A percentile compares a stretch with the other conserved stretches of the same genome.
Evolutionary conservation across 1,139 yeast genomes (phyloP).

Genomic region (Geotrichum cucujoidarum): DNA sequence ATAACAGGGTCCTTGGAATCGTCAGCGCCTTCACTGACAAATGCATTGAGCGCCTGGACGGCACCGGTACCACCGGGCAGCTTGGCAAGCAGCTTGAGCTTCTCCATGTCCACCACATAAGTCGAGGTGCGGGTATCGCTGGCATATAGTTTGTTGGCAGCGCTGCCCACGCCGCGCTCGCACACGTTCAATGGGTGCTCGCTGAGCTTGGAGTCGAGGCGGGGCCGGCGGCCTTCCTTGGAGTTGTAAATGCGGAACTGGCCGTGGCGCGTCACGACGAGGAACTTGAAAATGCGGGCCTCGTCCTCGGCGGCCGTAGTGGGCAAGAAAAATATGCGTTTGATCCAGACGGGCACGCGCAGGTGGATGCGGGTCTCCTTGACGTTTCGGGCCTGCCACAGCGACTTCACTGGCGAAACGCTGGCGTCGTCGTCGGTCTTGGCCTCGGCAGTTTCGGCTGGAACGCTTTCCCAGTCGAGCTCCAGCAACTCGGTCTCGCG

Average conservation of each 20-base stretch:
- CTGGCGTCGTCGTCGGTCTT: not conserved
- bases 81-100: constrained; percentile 24
- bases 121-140: constrained; percentile 29
- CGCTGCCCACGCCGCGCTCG: constrained; percentile 18
- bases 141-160: constrained; percentile 23
- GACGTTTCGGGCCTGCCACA: constrained; percentile 40
- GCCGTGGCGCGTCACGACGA: constrained; percentile 67
- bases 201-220: constrained; percentile 23
- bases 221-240: constrained; percentile 32
- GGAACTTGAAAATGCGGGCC: constrained; percentile 39
- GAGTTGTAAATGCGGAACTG: constrained; percentile 43
- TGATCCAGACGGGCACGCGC: constrained; percentile 38
- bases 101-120: constrained; percentile 22
- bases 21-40: not conserved
- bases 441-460: not conserved
- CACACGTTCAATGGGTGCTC: constrained; percentile 24
- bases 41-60: constrained; percentile 24
- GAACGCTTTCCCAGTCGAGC: constrained; percentile 10
- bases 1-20: constrained; percentile 24
- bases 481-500: constrained; percentile 39
- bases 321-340: constrained; percentile 32
- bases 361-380: constrained; percentile 37
- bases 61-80: constrained; percentile 23
- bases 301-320: constrained; percentile 3
- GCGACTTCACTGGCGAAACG: constrained; percentile 13